These are phyloP conservation scores for Plenodomus lindquistii DNA, from an alignment of 2,329 filamentous ascomycete species.

Conservation along the genomic window DNA sequence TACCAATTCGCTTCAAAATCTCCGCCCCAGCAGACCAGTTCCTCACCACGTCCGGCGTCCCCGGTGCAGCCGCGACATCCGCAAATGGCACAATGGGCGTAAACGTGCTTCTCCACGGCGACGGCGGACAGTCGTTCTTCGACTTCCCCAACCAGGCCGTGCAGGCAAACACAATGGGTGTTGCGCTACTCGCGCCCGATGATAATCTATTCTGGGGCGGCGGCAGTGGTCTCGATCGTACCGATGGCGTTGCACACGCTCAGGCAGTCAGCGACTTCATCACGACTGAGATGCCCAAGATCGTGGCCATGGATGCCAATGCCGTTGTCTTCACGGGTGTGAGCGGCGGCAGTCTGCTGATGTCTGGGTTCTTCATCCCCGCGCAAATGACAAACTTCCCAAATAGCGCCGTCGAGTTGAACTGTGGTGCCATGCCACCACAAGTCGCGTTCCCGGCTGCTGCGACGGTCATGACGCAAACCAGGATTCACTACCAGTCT, in stretches of 20 bases:
- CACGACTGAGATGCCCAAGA: conserved; percentile 53
- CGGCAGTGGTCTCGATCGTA: conserved; percentile 55
- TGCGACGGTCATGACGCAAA: conserved; percentile 49
- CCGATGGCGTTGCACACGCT: conserved; percentile 60
- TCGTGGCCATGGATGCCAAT: conserved; percentile 57
- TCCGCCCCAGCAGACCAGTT: conserved; percentile 60
- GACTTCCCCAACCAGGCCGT: conserved; percentile 62
- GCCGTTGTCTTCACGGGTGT: conserved; percentile 64
- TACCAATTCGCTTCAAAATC: conserved; percentile 61
- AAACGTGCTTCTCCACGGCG: conserved; percentile 63
- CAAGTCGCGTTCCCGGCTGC: conserved; percentile 56
- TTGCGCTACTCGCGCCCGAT: conserved; percentile 59
- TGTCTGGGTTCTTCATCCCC: conserved; percentile 63
- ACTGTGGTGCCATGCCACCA: conserved; percentile 59
- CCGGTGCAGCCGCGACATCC: conserved; percentile 49
- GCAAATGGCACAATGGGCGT: conserved; percentile 47
- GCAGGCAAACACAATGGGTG: conserved; percentile 56
- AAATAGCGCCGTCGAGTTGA: conserved; percentile 58
- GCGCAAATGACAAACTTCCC: conserved; percentile 57
- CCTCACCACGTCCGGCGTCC: conserved; percentile 54
- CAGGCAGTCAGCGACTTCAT: conserved; percentile 60
- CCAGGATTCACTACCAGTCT: conserved; percentile 61
- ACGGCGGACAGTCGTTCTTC: conserved; percentile 63
- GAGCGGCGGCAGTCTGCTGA: conserved; percentile 57
- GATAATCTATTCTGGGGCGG: conserved; percentile 62